Percentiles rank a stretch among this genome's conserved stretches.
Conservation (phyloP, 495 filamentous ascomycete genomes). For the Neurospora sp. region DNA sequence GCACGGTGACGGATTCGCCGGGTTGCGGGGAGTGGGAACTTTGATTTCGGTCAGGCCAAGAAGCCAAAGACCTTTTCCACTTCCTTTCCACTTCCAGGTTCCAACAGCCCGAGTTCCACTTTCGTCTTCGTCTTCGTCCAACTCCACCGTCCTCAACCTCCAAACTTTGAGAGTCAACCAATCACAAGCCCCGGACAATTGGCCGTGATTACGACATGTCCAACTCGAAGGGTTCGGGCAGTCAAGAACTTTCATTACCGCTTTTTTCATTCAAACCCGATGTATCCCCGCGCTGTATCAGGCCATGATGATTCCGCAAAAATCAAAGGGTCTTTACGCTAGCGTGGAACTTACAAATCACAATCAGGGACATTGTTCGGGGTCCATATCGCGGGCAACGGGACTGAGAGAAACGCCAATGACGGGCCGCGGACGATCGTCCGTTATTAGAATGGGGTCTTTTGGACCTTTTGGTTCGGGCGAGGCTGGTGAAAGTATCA, state of each 20-base stretch:
- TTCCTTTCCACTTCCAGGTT: not conserved
- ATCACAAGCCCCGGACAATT: not conserved
- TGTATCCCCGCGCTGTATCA: not conserved
- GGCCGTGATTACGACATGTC: not conserved
- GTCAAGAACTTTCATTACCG: not conserved
- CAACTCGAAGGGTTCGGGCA: not conserved
- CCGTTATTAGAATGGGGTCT: not conserved
- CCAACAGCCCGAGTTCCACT: not conserved
- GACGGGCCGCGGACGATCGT: not conserved
- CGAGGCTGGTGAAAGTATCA: not conserved
- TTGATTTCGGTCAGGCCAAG: not conserved
- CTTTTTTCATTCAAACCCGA: too few species aligned
- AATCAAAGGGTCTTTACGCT: not conserved
- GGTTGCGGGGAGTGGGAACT: not conserved
- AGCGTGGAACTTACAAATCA: too few species aligned
- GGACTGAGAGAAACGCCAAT: not conserved
- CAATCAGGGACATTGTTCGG: not conserved
- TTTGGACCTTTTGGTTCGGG: not conserved
- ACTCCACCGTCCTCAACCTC: not conserved
- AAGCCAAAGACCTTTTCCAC: not conserved
- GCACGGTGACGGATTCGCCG: not conserved
- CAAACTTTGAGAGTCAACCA: not conserved
- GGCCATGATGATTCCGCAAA: not conserved
- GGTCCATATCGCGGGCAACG: not conserved
- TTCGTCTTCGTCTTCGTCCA: not conserved